A percentile compares a stretch with the other conserved stretches of the same genome.
Evolutionary conservation across 441 rosid species (phyloP).

Genomic region (Syzygium malaccense): DNA sequence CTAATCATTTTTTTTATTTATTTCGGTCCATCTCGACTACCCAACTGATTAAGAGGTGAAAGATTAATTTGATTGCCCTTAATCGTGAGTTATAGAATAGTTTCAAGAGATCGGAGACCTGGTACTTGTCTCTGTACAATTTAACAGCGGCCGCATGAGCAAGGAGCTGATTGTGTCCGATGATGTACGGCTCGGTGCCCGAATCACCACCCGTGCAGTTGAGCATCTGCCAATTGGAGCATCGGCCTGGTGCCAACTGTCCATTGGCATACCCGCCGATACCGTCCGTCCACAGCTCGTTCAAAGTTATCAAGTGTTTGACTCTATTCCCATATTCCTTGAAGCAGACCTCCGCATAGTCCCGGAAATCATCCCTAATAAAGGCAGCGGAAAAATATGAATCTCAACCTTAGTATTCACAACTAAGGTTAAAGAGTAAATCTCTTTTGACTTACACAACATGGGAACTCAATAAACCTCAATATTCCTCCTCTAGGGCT

Average conservation of each 20-base stretch:
- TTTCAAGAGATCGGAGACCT: conserved; percentile 18
- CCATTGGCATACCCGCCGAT: conserved; percentile 28
- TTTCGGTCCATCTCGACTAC: not conserved
- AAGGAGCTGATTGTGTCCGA: conserved; percentile 46
- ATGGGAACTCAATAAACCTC: conserved; percentile 1
- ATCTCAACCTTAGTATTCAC: not conserved
- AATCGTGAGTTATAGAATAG: not conserved
- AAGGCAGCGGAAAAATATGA: not conserved
- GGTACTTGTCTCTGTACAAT: conserved; percentile 28
- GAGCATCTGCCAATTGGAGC: conserved; percentile 26
- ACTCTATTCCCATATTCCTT: conserved; percentile 53
- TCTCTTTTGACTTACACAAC: not conserved
- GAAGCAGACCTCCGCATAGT: conserved; percentile 42
- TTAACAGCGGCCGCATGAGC: conserved; percentile 58
- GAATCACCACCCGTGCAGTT: conserved; percentile 51
- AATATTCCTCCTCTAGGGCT: conserved; percentile 3
- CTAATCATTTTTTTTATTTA: not conserved
- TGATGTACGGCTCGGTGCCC: conserved; percentile 45
- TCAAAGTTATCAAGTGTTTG: conserved; percentile 64
- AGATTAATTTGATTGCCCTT: not conserved
- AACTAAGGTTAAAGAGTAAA: not conserved
- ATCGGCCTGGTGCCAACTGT: conserved; percentile 33
- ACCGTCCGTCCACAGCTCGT: conserved; percentile 35
- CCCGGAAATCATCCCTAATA: conserved; percentile 32
- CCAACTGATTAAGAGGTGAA: not conserved